Base-by-base conservation (phyloP, 345 rosid species). In the Clarkia xantiana region DNA sequence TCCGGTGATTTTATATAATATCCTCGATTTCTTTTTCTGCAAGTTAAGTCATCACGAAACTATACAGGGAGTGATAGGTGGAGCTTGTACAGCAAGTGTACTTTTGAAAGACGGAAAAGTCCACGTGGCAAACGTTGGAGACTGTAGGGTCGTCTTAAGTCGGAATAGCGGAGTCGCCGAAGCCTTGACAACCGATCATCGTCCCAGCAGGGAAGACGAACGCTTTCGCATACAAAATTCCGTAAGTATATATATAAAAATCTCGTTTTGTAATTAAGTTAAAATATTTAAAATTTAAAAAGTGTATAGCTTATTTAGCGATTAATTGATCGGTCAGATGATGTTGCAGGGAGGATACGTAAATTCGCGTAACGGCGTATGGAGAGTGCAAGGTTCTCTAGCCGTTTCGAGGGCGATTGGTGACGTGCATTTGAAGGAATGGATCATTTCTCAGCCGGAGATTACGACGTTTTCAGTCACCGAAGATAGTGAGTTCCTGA, bases 331-430 rank as follows among this genome's bases (percentile, higher is more conserved):
- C n/a, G n/a, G n/a, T n/a, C n/a, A n/a, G n/a, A n/a, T n/a, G 46
- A 14, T 4, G 1, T 20, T 51, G 52, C 77, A 77, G 82, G 82
- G 82, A 2, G 82, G 79, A 3, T 77, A 58, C 60, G 70, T 77
- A n/a, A 64, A 63, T 40, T 55, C 58, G 47, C 51, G 61, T 8
- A 64, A 67, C 41, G 78, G 81, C 25, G 64, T 62, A 3, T 72
- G 75, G 76, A 66, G 82, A 60, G 75, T 77, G 29, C 74, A 77
- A 9, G 82, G 79, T 1, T 58, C 77, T 7, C 76, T 73, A 6
- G 79, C 79, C 3, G 59, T 77, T 36, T 77, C 82, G 4, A 71
- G 82, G 54, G 79, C 79, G 1, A 71, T 77, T 0, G 79, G 82
- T n/a, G 82, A 77, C 61, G 12, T 45, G 19, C 71, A 77, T 60